A percentile compares a stretch with the other conserved stretches of the same genome.
Conservation (phyloP, 2,329 filamentous ascomycete species). For the Aspergillus alliaceus region DNA sequence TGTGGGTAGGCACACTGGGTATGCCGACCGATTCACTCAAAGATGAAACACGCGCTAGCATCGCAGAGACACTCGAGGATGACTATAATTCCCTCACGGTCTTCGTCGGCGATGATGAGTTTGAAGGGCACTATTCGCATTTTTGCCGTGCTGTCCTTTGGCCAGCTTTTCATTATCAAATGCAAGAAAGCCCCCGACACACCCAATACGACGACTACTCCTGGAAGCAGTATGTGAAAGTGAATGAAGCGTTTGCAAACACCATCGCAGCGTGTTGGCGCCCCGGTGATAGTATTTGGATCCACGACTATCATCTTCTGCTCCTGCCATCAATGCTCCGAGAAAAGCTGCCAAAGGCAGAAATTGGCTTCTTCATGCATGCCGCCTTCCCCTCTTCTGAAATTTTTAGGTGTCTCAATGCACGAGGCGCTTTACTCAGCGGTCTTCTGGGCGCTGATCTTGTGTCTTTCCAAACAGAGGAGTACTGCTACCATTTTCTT, state of each 20-base stretch:
- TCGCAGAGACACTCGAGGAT: conserved; percentile 74
- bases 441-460: conserved; percentile 91
- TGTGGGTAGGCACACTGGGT: conserved; percentile 85
- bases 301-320: conserved; percentile 92
- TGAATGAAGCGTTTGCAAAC: conserved; percentile 91
- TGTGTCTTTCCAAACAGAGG: conserved; percentile 87
- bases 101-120: conserved; percentile 84
- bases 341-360: conserved; percentile 76
- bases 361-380: conserved; percentile 95
- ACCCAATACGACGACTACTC: conserved; percentile 96
- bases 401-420: conserved; percentile 84
- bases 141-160: conserved; percentile 96
- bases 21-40: conserved; percentile 88
- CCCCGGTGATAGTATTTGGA: conserved; percentile 85
- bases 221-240: conserved; percentile 86
- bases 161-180: conserved; percentile 97
- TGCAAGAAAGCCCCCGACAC: conserved; percentile 94
- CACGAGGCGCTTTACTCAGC: conserved; percentile 78
- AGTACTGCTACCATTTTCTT: conserved; percentile 89
- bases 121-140: conserved; percentile 89
- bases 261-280: conserved; percentile 87
- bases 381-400: conserved; percentile 94
- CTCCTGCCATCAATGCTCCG: conserved; percentile 84
- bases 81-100: conserved; percentile 81
- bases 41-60: conserved; percentile 73